Conservation (phyloP, 371 early-diverging fungal species). For the Blakeslea trispora region DNA sequence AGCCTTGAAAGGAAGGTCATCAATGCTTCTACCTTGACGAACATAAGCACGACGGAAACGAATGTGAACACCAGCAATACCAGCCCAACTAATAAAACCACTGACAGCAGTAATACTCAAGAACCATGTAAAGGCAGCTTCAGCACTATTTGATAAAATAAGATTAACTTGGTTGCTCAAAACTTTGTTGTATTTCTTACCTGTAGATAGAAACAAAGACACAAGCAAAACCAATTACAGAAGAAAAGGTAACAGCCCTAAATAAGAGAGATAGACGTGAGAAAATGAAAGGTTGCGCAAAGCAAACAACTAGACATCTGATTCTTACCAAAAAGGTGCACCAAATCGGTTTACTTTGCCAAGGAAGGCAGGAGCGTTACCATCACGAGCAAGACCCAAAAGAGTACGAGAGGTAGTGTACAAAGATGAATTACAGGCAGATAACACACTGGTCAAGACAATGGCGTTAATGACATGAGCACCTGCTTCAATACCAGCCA, state of each 20-base stretch:
- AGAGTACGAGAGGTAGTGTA: conserved; percentile 71
- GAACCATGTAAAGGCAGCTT: conserved; percentile 73
- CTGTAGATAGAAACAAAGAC: conserved; percentile 56
- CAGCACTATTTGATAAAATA: conserved; percentile 35
- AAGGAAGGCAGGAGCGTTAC: conserved; percentile 64
- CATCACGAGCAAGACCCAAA: conserved; percentile 63
- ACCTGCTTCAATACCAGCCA: conserved; percentile 65
- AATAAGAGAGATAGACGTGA: conserved; percentile 1
- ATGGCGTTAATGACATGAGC: conserved; percentile 74
- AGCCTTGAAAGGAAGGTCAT: conserved; percentile 73
- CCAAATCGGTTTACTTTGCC: conserved; percentile 54
- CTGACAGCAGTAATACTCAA: conserved; percentile 72
- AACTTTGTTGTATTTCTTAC: conserved; percentile 8
- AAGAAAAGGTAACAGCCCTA: conserved; percentile 55
- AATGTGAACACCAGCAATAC: conserved; percentile 75
- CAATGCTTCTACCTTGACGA: conserved; percentile 66
- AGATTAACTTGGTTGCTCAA: not conserved
- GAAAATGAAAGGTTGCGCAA: conserved; percentile 4
- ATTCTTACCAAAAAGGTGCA: conserved; percentile 48
- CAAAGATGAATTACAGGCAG: conserved; percentile 72
- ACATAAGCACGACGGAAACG: conserved; percentile 83
- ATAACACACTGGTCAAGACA: conserved; percentile 64
- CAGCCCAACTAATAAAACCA: conserved; percentile 79
- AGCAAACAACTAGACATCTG: not conserved
- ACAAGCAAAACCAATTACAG: conserved; percentile 56